Percentiles rank a stretch among this genome's conserved stretches.
Conservation (phyloP, 202 grass and related monocot species). For the Alloteropsis angusta region DNA sequence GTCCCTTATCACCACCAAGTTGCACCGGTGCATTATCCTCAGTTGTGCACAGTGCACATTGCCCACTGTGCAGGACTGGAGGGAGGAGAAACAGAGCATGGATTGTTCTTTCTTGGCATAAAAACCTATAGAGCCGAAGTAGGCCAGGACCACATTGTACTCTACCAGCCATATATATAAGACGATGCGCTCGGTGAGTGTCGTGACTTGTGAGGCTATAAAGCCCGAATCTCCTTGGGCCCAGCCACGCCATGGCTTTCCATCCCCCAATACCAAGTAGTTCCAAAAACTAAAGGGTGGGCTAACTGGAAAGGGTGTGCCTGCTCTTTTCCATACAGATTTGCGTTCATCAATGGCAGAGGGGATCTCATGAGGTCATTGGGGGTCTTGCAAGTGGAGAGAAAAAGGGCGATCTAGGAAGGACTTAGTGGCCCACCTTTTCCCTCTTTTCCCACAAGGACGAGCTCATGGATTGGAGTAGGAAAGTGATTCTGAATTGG, state of each 20-base stretch:
- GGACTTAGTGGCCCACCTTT: conserved; percentile 41
- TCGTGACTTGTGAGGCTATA: conserved; percentile 29
- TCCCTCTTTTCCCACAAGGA: conserved; percentile 15
- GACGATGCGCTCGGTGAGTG: conserved; percentile 26
- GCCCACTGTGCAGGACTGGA: background rate
- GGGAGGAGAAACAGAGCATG: conserved; percentile 6
- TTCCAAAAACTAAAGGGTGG: conserved; percentile 42
- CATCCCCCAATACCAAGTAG: conserved; percentile 45
- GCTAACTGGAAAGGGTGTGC: conserved; percentile 42
- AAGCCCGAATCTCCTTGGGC: conserved; percentile 56
- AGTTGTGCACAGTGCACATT: background rate
- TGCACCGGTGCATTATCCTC: conserved; percentile 1
- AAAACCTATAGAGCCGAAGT: conserved; percentile 30
- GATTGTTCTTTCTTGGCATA: conserved; percentile 24
- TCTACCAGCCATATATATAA: conserved; percentile 36
- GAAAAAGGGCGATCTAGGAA: conserved; percentile 46
- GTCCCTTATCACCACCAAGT: conserved; percentile 5
- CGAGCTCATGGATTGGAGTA: conserved; percentile 30
- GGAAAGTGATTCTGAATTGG: conserved; percentile 39
- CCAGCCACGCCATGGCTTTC: conserved; percentile 38
- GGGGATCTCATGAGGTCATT: conserved; percentile 35
- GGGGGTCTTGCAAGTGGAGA: conserved; percentile 38
- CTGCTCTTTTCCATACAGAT: conserved; percentile 46
- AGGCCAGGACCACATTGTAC: conserved; percentile 42
- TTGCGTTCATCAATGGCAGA: conserved; percentile 37